Percentiles rank a stretch among this genome's conserved stretches.
Conservation (phyloP, 2,329 filamentous ascomycete genomes). For the Cladophialophora exuberans region DNA sequence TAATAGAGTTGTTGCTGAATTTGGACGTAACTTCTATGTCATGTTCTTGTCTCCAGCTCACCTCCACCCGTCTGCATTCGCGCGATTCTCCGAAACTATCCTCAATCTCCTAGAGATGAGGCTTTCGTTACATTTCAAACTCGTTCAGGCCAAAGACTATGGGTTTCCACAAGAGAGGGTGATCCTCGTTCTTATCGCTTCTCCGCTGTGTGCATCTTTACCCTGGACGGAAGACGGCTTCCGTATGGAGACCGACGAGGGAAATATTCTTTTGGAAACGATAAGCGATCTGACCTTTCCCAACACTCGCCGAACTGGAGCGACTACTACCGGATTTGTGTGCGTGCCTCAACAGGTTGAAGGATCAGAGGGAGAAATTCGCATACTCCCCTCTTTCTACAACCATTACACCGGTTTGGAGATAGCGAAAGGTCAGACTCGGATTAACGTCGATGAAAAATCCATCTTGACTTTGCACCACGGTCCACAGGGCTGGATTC, state of each 20-base stretch:
- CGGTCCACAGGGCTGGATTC: constrained; percentile 10
- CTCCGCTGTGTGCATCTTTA: constrained; percentile 11
- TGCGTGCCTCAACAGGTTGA: neutral
- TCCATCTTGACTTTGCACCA: neutral
- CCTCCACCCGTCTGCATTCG: constrained; percentile 11
- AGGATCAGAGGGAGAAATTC: neutral
- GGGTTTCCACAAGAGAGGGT: constrained; percentile 19
- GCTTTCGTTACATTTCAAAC: constrained; percentile 18
- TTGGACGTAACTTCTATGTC: constrained; percentile 17
- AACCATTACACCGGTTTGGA: constrained; percentile 17
- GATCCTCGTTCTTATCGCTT: constrained; percentile 18
- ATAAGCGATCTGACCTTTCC: constrained; percentile 10
- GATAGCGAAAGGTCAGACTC: neutral
- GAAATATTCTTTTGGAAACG: neutral
- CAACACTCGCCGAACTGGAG: neutral
- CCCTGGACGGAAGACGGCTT: constrained; percentile 13
- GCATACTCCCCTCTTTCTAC: constrained; percentile 2
- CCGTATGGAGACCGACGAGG: neutral
- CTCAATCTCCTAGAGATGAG: constrained; percentile 17
- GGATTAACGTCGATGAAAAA: neutral
- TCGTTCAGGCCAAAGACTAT: constrained; percentile 9
- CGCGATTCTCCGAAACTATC: constrained; percentile 13
- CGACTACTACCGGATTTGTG: constrained; percentile 4
- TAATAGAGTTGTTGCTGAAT: neutral
- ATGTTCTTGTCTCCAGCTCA: constrained; percentile 22